Conservation (phyloP, 2,329 filamentous ascomycete genomes). For the Hymenoscyphus albidus region DNA sequence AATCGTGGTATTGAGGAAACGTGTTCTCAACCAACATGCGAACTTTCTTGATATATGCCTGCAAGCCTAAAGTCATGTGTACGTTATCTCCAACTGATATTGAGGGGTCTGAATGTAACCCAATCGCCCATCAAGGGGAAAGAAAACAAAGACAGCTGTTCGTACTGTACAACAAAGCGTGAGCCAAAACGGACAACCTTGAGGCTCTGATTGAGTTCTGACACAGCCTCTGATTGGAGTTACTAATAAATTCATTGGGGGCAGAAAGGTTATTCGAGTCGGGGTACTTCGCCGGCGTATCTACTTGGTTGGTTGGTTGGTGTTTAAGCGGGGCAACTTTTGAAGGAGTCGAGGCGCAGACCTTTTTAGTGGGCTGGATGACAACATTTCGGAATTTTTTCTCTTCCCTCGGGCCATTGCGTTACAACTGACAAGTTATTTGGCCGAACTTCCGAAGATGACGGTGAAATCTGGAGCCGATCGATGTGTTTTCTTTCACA, state of each 20-base stretch:
- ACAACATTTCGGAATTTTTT: background rate
- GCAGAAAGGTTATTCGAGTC: background rate
- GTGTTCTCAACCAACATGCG: background rate
- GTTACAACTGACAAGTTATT: background rate
- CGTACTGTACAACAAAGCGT: background rate
- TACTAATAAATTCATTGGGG: background rate
- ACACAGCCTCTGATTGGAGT: conserved; percentile 3
- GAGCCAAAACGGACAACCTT: background rate
- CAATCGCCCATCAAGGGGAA: background rate
- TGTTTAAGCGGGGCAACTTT: background rate
- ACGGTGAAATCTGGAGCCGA: background rate
- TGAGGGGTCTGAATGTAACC: background rate
- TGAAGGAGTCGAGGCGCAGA: conserved; percentile 3
- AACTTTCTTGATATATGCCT: background rate
- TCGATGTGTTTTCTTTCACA: background rate
- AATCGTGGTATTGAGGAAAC: background rate
- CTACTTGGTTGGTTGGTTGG: background rate
- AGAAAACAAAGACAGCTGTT: background rate
- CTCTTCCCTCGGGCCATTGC: background rate
- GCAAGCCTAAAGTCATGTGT: background rate
- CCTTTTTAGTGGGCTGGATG: background rate
- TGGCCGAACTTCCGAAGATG: background rate
- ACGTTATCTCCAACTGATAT: background rate
- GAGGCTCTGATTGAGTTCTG: conserved; percentile 9
- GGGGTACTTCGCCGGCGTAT: background rate